A percentile compares a stretch with the other conserved stretches of the same genome.
phyloP scores from a whole-genome alignment of 1,284 basidiomycete genomes.

The Tremellales sp. region DNA sequence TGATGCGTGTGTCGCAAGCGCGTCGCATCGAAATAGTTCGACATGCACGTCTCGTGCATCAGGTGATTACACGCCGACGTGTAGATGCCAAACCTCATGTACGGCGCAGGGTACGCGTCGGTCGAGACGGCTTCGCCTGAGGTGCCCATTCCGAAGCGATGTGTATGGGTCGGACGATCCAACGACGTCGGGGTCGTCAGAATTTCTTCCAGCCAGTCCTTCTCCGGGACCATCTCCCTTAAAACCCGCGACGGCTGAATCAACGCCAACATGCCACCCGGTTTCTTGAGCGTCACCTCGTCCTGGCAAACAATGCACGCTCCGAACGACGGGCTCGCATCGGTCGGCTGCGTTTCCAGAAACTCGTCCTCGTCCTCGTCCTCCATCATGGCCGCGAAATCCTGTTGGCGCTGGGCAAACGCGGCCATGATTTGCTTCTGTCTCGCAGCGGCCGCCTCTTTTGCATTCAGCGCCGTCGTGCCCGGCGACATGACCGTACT shows the following conservation, averaged over 20 bases:
- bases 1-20: slow-evolving; percentile 85
- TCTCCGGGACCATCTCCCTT: slow-evolving; percentile 70
- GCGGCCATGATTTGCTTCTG: slow-evolving; percentile 87
- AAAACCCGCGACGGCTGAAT: slow-evolving; percentile 85
- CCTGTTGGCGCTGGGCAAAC: slow-evolving; percentile 86
- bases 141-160: slow-evolving; percentile 31
- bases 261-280: slow-evolving; percentile 86
- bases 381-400: slow-evolving; percentile 54
- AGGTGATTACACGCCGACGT: slow-evolving; percentile 91
- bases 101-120: slow-evolving; percentile 62
- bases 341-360: slow-evolving; percentile 53
- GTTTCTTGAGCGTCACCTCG: slow-evolving; percentile 66
- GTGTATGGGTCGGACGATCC: slow-evolving; percentile 54
- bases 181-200: slow-evolving; percentile 63
- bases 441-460: slow-evolving; percentile 46
- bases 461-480: slow-evolving; percentile 25
- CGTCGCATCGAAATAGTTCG: slow-evolving; percentile 81
- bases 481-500: slow-evolving; percentile 56
- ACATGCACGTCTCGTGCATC: slow-evolving; percentile 96
- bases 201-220: slow-evolving; percentile 68
- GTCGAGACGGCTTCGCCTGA: slow-evolving; percentile 40
- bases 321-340: slow-evolving; percentile 67
- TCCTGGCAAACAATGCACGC: slow-evolving; percentile 98
- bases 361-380: slow-evolving; percentile 55
- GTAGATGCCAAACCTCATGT: slow-evolving; percentile 78